Evolutionary conservation across 805 yeast genomes (phyloP).

Genomic region (Candida arabinofermentans): DNA sequence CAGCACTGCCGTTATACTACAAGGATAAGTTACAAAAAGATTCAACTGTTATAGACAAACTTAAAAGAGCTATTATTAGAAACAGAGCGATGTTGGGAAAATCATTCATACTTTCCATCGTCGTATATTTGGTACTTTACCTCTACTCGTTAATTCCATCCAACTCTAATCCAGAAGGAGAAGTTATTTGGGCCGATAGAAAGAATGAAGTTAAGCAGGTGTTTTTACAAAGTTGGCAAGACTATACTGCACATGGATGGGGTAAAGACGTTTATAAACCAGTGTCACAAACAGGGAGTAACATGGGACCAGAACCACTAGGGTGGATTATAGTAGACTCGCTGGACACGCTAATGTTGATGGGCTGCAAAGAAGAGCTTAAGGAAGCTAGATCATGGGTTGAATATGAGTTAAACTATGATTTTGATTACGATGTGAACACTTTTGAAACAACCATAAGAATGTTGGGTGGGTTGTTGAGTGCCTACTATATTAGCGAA

Average conservation of each 20-base stretch:
- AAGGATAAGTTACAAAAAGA: slow-evolving; percentile 41
- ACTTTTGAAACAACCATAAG: slow-evolving; percentile 93
- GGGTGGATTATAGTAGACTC: slow-evolving; percentile 95
- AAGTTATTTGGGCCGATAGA: slow-evolving; percentile 41
- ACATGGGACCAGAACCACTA: slow-evolving; percentile 77
- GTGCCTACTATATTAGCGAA: slow-evolving; percentile 68
- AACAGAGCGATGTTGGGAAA: slow-evolving; percentile 37
- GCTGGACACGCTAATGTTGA: slow-evolving; percentile 73
- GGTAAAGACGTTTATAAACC: slow-evolving; percentile 80
- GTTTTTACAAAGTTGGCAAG: slow-evolving; percentile 73
- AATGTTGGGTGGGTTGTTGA: slow-evolving; percentile 89
- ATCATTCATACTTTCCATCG: slow-evolving; percentile 37
- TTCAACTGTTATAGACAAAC: slow-evolving; percentile 10
- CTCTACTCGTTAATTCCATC: slow-evolving; percentile 15
- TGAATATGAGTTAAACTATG: slow-evolving; percentile 59
- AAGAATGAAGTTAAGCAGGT: slow-evolving; percentile 60
- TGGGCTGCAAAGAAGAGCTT: slow-evolving; percentile 66
- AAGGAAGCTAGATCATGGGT: slow-evolving; percentile 72
- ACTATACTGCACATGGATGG: slow-evolving; percentile 75
- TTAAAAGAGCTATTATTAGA: slow-evolving; percentile 12
- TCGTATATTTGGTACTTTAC: slow-evolving; percentile 39
- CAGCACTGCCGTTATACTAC: slow-evolving; percentile 47
- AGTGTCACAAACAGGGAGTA: slow-evolving; percentile 52
- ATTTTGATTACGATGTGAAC: slow-evolving; percentile 70
- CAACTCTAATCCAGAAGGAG: slow-evolving; percentile 3